phyloP scores from a whole-genome alignment of 129 eudicot species.

The Dittrichia graveolens region DNA sequence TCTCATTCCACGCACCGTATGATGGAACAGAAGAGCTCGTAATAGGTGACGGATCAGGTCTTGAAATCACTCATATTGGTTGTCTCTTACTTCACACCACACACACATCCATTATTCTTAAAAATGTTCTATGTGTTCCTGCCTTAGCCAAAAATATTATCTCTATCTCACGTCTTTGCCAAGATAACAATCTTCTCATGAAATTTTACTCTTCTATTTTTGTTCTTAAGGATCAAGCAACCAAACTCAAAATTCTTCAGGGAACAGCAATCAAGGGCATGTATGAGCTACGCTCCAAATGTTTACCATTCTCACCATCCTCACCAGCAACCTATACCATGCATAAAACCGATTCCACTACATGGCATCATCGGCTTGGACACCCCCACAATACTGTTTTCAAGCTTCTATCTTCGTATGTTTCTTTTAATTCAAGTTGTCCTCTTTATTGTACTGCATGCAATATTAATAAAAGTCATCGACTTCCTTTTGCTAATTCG shows the following conservation, averaged over 20 bases:
- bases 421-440: constrained; percentile 12
- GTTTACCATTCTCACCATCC: constrained; percentile 8
- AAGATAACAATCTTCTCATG: not conserved
- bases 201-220: constrained; percentile 5
- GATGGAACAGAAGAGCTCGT: not conserved
- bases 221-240: constrained; percentile 11
- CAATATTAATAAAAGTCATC: constrained; percentile 11
- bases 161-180: constrained; percentile 7
- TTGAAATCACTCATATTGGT: constrained; percentile 9
- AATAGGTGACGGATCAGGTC: constrained; percentile 8
- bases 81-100: constrained; percentile 16
- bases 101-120: constrained; percentile 11
- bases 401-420: constrained; percentile 8
- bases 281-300: constrained; percentile 9
- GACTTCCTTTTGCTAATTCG: not conserved
- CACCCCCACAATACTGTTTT: too few species aligned
- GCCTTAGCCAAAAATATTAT: not conserved
- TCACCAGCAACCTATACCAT: not conserved
- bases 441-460: not conserved
- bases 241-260: not conserved
- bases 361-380: constrained; percentile 6
- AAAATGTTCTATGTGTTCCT: not conserved
- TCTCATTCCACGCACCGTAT: constrained; percentile 1
- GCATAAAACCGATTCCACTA: not conserved
- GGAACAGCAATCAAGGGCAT: not conserved